These are phyloP conservation scores for Rutstroemia sp. DNA, from an alignment of 2,329 filamentous ascomycete species.

Conservation along the genomic window DNA sequence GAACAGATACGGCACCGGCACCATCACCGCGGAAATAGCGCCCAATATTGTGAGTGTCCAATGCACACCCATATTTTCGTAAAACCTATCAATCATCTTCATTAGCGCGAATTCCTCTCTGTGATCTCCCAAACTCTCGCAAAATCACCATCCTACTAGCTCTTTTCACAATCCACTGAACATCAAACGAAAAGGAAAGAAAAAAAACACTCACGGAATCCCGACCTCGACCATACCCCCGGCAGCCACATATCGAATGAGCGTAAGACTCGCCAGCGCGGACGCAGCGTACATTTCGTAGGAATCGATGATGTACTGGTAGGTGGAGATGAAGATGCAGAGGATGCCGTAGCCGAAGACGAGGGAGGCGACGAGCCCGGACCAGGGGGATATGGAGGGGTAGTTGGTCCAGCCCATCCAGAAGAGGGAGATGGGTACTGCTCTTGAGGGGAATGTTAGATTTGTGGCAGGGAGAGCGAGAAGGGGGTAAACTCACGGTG, in stretches of 20 bases:
- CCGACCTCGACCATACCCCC: constrained; percentile 16
- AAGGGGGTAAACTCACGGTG: constrained; percentile 34
- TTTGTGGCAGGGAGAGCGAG: neutral
- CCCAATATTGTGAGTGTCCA: constrained; percentile 19
- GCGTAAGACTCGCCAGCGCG: constrained; percentile 47
- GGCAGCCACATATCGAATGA: constrained; percentile 16
- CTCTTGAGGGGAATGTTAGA: neutral
- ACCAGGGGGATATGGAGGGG: constrained; percentile 48
- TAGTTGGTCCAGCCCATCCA: constrained; percentile 64
- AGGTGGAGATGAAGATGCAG: constrained; percentile 72
- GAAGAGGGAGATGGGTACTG: constrained; percentile 57
- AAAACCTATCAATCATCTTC: constrained; percentile 4
- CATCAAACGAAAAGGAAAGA: too few species aligned
- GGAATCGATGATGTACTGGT: constrained; percentile 67
- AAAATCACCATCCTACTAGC: neutral
- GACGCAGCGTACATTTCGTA: constrained; percentile 72
- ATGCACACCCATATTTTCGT: constrained; percentile 18
- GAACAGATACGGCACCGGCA: constrained; percentile 18
- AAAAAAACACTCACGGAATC: constrained; percentile 3
- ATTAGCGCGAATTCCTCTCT: too few species aligned
- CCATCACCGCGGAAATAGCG: constrained; percentile 15
- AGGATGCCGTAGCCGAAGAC: constrained; percentile 44
- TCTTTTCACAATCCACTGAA: too few species aligned
- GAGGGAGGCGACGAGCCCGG: constrained; percentile 37
- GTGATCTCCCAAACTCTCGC: neutral